Conservation (phyloP, 1,139 yeast species). For the Geotrichum aggregatum region DNA sequence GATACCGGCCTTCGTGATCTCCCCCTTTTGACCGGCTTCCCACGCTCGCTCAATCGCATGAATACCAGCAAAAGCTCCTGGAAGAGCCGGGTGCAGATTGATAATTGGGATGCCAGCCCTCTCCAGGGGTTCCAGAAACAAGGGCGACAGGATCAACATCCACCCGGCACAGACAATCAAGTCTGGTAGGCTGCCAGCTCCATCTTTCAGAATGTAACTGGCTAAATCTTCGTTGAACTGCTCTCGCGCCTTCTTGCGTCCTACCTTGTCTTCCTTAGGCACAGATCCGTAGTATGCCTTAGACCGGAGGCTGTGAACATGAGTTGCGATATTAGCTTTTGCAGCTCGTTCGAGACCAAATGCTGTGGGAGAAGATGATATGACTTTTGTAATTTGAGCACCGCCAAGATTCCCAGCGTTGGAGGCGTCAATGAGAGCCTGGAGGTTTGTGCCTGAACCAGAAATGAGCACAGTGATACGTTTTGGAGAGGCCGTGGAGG, state of each 20-base stretch:
- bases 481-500: constrained; percentile 18
- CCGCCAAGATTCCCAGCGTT: constrained; percentile 42
- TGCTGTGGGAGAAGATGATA: constrained; percentile 79
- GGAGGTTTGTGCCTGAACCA: constrained; percentile 90
- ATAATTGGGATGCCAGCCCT: constrained; percentile 67
- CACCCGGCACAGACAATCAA: constrained; percentile 96
- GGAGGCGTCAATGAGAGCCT: constrained; percentile 82
- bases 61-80: constrained; percentile 95
- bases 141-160: constrained; percentile 86
- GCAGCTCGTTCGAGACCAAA: constrained; percentile 79
- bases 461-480: constrained; percentile 75
- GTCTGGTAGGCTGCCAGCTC: constrained; percentile 51
- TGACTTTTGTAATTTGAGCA: constrained; percentile 65
- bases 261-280: constrained; percentile 57
- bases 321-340: constrained; percentile 61
- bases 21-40: constrained; percentile 86
- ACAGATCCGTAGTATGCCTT: constrained; percentile 63
- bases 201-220: constrained; percentile 47
- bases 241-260: constrained; percentile 59
- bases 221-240: constrained; percentile 77
- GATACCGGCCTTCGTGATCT: constrained; percentile 76
- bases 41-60: constrained; percentile 95
- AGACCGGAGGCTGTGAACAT: constrained; percentile 60
- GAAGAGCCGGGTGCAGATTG: constrained; percentile 93
- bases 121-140: constrained; percentile 63